These are phyloP conservation scores for Pseudomicrostroma phylloplanum DNA, from an alignment of 1,284 basidiomycete species.

Conservation along the genomic window DNA sequence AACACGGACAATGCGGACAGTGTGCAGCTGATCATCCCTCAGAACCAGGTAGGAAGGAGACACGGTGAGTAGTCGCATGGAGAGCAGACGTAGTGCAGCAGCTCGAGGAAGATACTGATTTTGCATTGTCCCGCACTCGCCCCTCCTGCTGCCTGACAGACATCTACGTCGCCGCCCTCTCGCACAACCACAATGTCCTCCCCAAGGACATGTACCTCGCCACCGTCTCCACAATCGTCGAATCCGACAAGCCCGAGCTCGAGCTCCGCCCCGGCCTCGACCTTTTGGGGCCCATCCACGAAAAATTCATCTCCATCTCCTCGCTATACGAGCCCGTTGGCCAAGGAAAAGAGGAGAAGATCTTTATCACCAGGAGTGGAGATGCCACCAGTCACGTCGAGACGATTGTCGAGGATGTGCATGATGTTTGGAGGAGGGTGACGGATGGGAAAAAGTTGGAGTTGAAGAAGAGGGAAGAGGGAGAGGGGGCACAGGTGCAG, in stretches of 20 bases:
- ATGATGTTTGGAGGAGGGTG: conserved; percentile 46
- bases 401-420: conserved; percentile 59
- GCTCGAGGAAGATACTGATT: neutral
- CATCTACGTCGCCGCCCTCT: conserved; percentile 97
- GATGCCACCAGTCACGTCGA: conserved; percentile 99
- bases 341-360: conserved; percentile 71
- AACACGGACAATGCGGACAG: conserved; percentile 86
- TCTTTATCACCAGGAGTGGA: conserved; percentile 95
- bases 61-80: conserved; percentile 63
- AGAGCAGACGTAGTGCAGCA: no score
- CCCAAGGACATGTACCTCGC: conserved; percentile 91
- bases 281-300: conserved; percentile 84
- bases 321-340: conserved; percentile 85
- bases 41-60: conserved; percentile 90
- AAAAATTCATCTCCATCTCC: conserved; percentile 91
- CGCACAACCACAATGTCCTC: conserved; percentile 92
- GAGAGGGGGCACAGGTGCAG: conserved; percentile 48
- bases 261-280: conserved; percentile 87
- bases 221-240: conserved; percentile 96
- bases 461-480: conserved; percentile 44
- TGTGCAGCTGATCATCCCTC: conserved; percentile 95
- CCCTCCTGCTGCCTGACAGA: conserved; percentile 60
- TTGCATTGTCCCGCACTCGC: neutral
- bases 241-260: conserved; percentile 84
- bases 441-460: conserved; percentile 46